Evolutionary conservation across 192 early-diverging fungal species (phyloP).

Genomic region (Glomus cerebriforme): DNA sequence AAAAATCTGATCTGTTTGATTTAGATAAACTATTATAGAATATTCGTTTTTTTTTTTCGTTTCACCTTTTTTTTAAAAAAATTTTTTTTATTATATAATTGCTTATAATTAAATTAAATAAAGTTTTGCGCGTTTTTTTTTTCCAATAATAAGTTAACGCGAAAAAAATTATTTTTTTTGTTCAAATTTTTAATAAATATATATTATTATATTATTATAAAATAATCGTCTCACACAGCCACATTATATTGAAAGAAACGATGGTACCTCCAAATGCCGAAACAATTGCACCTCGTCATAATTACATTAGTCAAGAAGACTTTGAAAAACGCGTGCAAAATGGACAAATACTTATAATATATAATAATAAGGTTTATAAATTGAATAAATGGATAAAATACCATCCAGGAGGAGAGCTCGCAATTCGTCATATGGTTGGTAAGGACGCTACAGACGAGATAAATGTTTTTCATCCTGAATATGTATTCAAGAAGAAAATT

Average conservation of each 20-base stretch:
- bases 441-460: constrained; percentile 92
- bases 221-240: background rate
- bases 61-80: background rate
- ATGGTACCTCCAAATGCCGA: constrained; percentile 28
- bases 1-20: too few relatives aligned
- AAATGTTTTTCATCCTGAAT: constrained; percentile 79
- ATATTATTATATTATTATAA: too few relatives aligned
- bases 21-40: too few relatives aligned
- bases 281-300: background rate
- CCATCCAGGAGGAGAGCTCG: constrained; percentile 94
- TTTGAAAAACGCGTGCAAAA: constrained; percentile 42
- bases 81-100: background rate
- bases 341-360: constrained; percentile 85
- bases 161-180: background rate
- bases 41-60: background rate
- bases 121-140: background rate
- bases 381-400: constrained; percentile 75
- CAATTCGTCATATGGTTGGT: constrained; percentile 84
- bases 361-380: constrained; percentile 86
- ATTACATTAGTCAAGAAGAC: constrained; percentile 40
- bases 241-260: background rate
- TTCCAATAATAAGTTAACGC: background rate
- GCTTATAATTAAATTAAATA: background rate
- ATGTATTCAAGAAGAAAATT: constrained; percentile 74
- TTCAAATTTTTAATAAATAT: background rate